These are phyloP conservation scores for Chlorokybus atmophyticus DNA, from an alignment of 139 green algal species.

Conservation along the genomic window DNA sequence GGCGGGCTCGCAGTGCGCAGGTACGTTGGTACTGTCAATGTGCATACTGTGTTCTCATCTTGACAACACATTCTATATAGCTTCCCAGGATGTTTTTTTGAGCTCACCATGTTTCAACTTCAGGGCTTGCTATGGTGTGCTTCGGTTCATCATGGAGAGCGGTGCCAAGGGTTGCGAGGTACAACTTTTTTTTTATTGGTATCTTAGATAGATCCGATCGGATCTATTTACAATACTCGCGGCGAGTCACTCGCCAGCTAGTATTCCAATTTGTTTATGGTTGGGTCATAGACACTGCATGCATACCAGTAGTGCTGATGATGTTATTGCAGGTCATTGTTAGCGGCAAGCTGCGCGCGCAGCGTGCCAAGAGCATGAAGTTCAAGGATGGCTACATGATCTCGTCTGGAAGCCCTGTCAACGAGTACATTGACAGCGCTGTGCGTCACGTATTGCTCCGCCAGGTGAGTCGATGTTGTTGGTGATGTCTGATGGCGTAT, in stretches of 20 bases:
- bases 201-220: too few relatives aligned
- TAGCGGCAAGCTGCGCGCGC: slow-evolving; percentile 88
- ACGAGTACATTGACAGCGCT: slow-evolving; percentile 87
- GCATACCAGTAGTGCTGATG: too few relatives aligned
- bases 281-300: too few relatives aligned
- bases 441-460: slow-evolving; percentile 92
- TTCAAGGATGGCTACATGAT: slow-evolving; percentile 98
- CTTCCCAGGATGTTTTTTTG: too few relatives aligned
- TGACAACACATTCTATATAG: too few relatives aligned
- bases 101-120: too few relatives aligned
- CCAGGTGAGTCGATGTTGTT: slow-evolving; percentile 44
- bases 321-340: slow-evolving; percentile 82
- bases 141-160: slow-evolving; percentile 98
- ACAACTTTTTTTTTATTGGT: neutral
- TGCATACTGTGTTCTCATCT: too few relatives aligned
- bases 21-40: too few relatives aligned
- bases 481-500: neutral
- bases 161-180: slow-evolving; percentile 97
- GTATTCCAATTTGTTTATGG: too few relatives aligned
- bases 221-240: too few relatives aligned
- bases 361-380: slow-evolving; percentile 99
- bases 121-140: slow-evolving; percentile 96
- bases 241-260: too few relatives aligned
- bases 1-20: slow-evolving; percentile 89
- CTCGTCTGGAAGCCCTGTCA: slow-evolving; percentile 66